Evolutionary conservation across 2,329 filamentous ascomycete genomes (phyloP).

Genomic region (Cladosporium austrohemisphaericum): DNA sequence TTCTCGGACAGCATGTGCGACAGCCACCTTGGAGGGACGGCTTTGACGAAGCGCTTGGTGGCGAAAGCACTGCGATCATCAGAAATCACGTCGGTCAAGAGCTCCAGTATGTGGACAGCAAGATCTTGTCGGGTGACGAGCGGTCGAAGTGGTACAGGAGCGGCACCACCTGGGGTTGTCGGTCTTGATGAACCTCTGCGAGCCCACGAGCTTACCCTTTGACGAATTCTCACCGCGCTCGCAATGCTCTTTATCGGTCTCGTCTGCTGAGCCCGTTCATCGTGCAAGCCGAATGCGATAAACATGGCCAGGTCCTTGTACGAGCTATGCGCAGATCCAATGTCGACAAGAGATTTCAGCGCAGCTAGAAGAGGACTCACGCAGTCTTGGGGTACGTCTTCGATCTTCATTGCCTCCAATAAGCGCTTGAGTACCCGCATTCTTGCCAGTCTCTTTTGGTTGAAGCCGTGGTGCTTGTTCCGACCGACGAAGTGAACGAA

Average conservation of each 20-base stretch:
- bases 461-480: slow-evolving; percentile 90
- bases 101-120: slow-evolving; percentile 26
- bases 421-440: slow-evolving; percentile 93
- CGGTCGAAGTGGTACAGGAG: slow-evolving; percentile 2
- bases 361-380: slow-evolving; percentile 73
- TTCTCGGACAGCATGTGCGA: slow-evolving; percentile 85
- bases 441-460: slow-evolving; percentile 75
- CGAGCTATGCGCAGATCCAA: slow-evolving; percentile 77
- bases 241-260: slow-evolving; percentile 25
- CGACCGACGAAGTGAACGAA: slow-evolving; percentile 83
- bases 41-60: slow-evolving; percentile 72
- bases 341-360: slow-evolving; percentile 74
- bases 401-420: slow-evolving; percentile 84
- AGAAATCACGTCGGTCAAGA: slow-evolving; percentile 26
- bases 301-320: slow-evolving; percentile 85
- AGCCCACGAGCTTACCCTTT: slow-evolving; percentile 29
- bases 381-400: slow-evolving; percentile 68
- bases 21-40: slow-evolving; percentile 79
- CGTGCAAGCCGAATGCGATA: slow-evolving; percentile 86
- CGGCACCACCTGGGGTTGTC: slow-evolving; percentile 25
- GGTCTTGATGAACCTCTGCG: slow-evolving; percentile 24
- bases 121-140: slow-evolving; percentile 28
- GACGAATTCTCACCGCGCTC: slow-evolving; percentile 26
- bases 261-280: slow-evolving; percentile 41
- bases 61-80: slow-evolving; percentile 25